Evolutionary conservation across 805 yeast genomes (phyloP), one percentile per base, ranked within the genome.

Genomic region (Suhomyces emberorum): DNA sequence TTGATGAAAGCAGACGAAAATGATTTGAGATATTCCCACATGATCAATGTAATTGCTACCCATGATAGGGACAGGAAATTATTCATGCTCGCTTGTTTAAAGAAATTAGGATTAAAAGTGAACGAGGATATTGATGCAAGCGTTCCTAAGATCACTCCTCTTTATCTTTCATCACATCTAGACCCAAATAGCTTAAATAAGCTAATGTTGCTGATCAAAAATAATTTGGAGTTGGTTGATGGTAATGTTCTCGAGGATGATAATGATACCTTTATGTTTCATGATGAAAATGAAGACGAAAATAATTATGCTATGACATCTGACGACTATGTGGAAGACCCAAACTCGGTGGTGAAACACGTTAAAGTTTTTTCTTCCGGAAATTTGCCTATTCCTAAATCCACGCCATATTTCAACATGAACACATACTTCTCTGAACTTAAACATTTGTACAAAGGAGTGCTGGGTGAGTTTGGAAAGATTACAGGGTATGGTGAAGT

Each of bases 401-500:
- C 66, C 9, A 83, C 95, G 0, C 91, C 96, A 0, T 79, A 77
- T 56, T 91, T 91, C 62, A 77, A 83, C 49, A 72, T 82, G 51
- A 46, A 54, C 7, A 51, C 63, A 22, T 93, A 81, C 56, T 83
- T 72, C 54, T 51, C 59, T 7, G 48, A 55, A 18, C 56, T 85
- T 29, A 41, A 44, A 21, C 47, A 53, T 49, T 54, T 47, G 27
- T 51, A 58, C 21, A 35, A 43, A 28, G 16, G 41, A 31, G 5
- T 44, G 1, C 32, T 38, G 9, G 67, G 66, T 4, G 62, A 60
- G 3, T 63, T 81, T 27, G 98, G 97, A 1, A 62, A 83, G 0
- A 54, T 72, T 2, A 57, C 86, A 15, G 61, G 85, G 23, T 91
- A 91, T 52, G 88, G 87, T 10, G 97, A 91, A 52, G 95, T 89